phyloP scores from a whole-genome alignment of 345 rosid species.

The Eucalyptus camaldulensis region DNA sequence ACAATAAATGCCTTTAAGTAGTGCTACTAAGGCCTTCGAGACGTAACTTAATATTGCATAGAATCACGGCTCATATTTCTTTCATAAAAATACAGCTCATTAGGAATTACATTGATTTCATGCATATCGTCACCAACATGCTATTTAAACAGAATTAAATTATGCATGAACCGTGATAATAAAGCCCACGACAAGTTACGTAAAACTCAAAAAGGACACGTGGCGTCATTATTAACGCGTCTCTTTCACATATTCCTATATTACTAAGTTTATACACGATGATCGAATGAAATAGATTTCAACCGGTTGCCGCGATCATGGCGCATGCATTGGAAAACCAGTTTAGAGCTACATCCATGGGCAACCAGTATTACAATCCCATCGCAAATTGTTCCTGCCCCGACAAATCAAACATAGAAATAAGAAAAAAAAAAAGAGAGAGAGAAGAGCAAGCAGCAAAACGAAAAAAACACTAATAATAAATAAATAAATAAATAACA shows the following conservation, averaged over 20 bases:
- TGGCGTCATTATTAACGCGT: rapidly evolving
- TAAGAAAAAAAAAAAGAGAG: neutral
- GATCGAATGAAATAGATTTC: neutral
- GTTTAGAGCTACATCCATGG: neutral
- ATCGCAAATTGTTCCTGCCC: neutral
- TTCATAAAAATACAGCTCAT: neutral
- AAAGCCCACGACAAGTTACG: neutral
- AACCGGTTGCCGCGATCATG: rapidly evolving
- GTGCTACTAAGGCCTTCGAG: neutral
- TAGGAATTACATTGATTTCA: neutral
- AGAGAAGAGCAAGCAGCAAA: neutral
- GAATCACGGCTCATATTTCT: neutral
- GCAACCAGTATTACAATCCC: neutral
- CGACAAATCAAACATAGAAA: neutral
- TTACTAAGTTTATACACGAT: rapidly evolving
- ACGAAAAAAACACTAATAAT: neutral
- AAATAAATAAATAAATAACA: neutral
- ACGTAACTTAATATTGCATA: neutral
- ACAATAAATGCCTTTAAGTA: neutral
- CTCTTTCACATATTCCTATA: rapidly evolving
- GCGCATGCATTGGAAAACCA: too few relatives aligned
- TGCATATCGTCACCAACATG: rapidly evolving
- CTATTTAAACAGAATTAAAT: neutral
- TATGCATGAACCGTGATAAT: neutral
- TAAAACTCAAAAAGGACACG: neutral